Evolutionary conservation across 108 stramenopile species (phyloP).

Genomic region (Pelagomonas calceolata): DNA sequence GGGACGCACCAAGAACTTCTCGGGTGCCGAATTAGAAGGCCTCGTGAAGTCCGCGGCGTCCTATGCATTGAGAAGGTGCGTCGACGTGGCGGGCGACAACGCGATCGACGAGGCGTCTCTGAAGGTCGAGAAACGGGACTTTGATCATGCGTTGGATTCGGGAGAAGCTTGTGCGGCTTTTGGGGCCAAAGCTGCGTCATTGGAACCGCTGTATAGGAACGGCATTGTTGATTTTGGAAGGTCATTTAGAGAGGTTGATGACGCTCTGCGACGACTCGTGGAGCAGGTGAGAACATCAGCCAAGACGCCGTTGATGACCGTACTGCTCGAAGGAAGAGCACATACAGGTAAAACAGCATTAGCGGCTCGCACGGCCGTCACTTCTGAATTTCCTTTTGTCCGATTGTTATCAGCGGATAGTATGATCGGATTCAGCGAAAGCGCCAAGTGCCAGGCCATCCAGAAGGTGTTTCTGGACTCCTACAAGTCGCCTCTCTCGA

Average conservation of each 20-base stretch:
- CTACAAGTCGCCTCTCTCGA: conserved; percentile 85
- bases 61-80: conserved; percentile 74
- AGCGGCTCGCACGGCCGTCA: conserved; percentile 82
- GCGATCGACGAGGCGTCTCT: conserved; percentile 73
- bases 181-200: conserved; percentile 15
- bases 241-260: conserved; percentile 66
- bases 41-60: conserved; percentile 90
- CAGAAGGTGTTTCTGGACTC: conserved; percentile 91
- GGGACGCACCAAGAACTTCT: conserved; percentile 87
- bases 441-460: conserved; percentile 70
- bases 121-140: conserved; percentile 67
- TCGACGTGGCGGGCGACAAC: conserved; percentile 78
- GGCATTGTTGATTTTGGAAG: conserved; percentile 89
- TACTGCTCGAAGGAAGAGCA: conserved; percentile 71
- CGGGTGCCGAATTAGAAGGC: conserved; percentile 96
- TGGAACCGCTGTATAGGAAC: conserved; percentile 78
- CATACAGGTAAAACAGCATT: conserved; percentile 91
- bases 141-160: conserved; percentile 63
- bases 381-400: conserved; percentile 85
- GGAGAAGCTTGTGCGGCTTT: background rate
- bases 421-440: conserved; percentile 85
- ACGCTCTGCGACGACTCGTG: conserved; percentile 67
- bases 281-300: conserved; percentile 72
- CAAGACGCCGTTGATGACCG: conserved; percentile 82
- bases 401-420: conserved; percentile 90